Evolutionary conservation across 306 rosid species (phyloP).

Genomic region (Nissolia schottii): DNA sequence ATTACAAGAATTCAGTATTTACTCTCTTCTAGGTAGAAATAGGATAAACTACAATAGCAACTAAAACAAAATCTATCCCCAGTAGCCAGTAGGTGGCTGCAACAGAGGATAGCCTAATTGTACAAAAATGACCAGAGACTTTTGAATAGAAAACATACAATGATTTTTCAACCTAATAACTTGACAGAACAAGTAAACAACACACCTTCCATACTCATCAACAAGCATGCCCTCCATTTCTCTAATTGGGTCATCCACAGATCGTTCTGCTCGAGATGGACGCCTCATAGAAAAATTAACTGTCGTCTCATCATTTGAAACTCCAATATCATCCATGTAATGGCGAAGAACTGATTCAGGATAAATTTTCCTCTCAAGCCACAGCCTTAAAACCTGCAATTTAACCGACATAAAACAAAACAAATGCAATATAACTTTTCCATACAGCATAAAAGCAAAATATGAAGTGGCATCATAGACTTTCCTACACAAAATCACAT

Average conservation of each 20-base stretch:
- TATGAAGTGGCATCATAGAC: not conserved
- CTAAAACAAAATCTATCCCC: too few species aligned
- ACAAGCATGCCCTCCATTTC: conserved; percentile 99
- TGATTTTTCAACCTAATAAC: not conserved
- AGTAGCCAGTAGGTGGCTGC: too few species aligned
- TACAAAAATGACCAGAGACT: not conserved
- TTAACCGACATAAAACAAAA: conserved; percentile 6
- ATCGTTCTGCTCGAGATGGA: conserved; percentile 94
- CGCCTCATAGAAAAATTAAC: conserved; percentile 73
- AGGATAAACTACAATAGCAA: too few species aligned
- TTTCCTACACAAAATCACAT: not conserved
- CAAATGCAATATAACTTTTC: not conserved
- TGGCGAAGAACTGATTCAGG: conserved; percentile 85
- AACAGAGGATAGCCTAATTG: not conserved
- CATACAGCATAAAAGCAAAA: too few species aligned
- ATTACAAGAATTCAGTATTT: not conserved
- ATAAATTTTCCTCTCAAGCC: conserved; percentile 95
- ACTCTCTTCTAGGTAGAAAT: too few species aligned
- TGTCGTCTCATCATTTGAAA: conserved; percentile 69
- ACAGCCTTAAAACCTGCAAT: conserved; percentile 85
- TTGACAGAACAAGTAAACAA: not conserved
- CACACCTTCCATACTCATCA: conserved; percentile 99
- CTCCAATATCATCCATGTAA: conserved; percentile 88
- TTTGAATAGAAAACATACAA: not conserved
- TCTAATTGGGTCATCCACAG: conserved; percentile 95